These are phyloP conservation scores for Boletellus sp. DNA, from an alignment of 768 basidiomycete species.

Conservation along the genomic window DNA sequence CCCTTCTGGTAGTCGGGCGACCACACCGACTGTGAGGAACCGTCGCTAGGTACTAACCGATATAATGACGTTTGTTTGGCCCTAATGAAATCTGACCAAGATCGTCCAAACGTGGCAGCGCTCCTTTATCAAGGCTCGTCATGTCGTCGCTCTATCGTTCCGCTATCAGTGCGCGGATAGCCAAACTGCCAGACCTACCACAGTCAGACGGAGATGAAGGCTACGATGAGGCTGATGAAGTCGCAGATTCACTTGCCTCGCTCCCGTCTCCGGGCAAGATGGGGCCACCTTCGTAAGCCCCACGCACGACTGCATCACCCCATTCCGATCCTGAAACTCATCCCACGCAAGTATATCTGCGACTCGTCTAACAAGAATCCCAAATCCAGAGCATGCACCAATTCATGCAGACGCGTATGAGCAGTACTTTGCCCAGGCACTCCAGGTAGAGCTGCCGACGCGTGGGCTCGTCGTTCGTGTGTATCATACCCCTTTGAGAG, in stretches of 20 bases:
- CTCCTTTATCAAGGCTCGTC: neutral
- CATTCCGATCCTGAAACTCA: slow-evolving; percentile 17
- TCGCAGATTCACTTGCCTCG: slow-evolving; percentile 53
- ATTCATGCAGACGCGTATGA: slow-evolving; percentile 58
- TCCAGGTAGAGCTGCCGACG: slow-evolving; percentile 65
- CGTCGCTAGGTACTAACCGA: too few relatives aligned
- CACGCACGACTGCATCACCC: slow-evolving; percentile 1
- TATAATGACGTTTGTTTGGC: slow-evolving; percentile 6
- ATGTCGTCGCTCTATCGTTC: slow-evolving; percentile 79
- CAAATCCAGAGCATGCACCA: slow-evolving; percentile 67
- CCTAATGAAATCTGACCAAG: neutral
- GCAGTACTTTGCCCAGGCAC: slow-evolving; percentile 73
- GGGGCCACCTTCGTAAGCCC: slow-evolving; percentile 61
- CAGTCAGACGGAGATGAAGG: slow-evolving; percentile 39
- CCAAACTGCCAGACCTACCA: slow-evolving; percentile 67
- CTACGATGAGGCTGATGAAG: slow-evolving; percentile 45
- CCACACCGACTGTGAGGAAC: too few relatives aligned
- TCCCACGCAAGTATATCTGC: slow-evolving; percentile 24
- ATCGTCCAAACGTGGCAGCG: neutral
- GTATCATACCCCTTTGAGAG: slow-evolving; percentile 73
- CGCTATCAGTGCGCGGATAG: slow-evolving; percentile 68
- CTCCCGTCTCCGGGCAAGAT: slow-evolving; percentile 49
- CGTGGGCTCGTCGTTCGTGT: slow-evolving; percentile 67
- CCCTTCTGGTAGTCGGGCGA: too few relatives aligned
- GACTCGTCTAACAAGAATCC: slow-evolving; percentile 30